Evolutionary conservation across 768 basidiomycete species (phyloP), one percentile per base, ranked within the genome.

Genomic region (Mycena rosella): DNA sequence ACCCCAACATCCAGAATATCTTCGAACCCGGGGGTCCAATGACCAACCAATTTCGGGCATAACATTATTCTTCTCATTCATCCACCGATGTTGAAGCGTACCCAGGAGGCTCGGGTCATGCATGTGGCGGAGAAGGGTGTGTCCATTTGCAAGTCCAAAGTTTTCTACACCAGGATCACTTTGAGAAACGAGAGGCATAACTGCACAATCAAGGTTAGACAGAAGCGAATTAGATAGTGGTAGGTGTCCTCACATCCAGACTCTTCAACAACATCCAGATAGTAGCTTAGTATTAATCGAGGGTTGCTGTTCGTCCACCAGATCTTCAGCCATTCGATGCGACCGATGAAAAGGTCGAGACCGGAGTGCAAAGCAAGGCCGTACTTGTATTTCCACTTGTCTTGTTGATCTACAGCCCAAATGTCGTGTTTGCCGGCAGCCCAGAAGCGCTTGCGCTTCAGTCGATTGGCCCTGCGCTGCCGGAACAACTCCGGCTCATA

Each of bases 91-190:
- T 48, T 84, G 83, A 0, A 83, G 60, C 3, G 78, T 81, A 0
- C 74, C 79, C 0, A 9, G 1, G 0, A 84, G 64, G 0, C 56
- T 36, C 0, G 80, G 76, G 47, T 85, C 80, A 11, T 78, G 75
- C 10, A n/a, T 38, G 11, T 81, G 82, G 1, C 76, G 76, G 0
- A 83, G 69, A 1, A 66, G 38, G 0, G 83, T 83, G 14, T 83
- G 80, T 0, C 72, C 73, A 67, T 83, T 83, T 2, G 81, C 82
- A 22, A 82, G n/a, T n/a, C 80, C 76, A 68, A 78, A 78, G 58
- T 86, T 87, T 57, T 85, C 83, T 0, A 73, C 55, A 0, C 84
- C 84, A 0, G 74, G 79, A 71, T 86, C 83, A 60, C 82, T 84
- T 63, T 84, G 84, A 0, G 83, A 83, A 0, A 82, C 62, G 2